Evolutionary conservation across 2,329 filamentous ascomycete species (phyloP).

Genomic region (Talaromyces sp.): DNA sequence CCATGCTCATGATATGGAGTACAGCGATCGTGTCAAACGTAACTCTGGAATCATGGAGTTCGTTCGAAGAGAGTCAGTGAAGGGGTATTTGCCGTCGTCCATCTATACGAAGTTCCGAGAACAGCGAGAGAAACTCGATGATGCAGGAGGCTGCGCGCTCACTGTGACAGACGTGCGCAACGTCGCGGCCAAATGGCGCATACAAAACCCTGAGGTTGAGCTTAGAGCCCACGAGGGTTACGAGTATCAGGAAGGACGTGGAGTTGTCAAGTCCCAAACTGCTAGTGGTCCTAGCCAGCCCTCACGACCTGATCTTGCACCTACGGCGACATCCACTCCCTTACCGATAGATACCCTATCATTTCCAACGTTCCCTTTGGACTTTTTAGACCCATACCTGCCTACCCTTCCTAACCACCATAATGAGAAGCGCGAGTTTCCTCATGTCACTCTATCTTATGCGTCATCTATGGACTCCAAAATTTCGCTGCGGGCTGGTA

Average conservation of each 20-base stretch:
- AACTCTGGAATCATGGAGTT: conserved; percentile 53
- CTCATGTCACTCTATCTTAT: conserved; percentile 79
- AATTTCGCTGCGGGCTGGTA: conserved; percentile 73
- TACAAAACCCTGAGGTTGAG: conserved; percentile 47
- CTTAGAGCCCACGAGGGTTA: conserved; percentile 51
- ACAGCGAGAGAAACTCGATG: conserved; percentile 47
- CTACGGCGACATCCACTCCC: conserved; percentile 18
- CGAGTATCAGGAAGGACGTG: conserved; percentile 47
- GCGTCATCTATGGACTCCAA: conserved; percentile 86
- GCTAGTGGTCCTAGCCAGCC: conserved; percentile 17
- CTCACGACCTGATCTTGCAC: conserved; percentile 10
- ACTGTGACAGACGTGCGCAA: conserved; percentile 53
- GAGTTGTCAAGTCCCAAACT: conserved; percentile 40
- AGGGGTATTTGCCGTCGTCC: conserved; percentile 52
- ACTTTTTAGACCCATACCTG: conserved; percentile 57
- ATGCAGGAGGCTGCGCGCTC: conserved; percentile 50
- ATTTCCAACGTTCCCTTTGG: conserved; percentile 49
- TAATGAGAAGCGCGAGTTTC: conserved; percentile 40
- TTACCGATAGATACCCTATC: conserved; percentile 44
- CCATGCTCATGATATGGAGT: conserved; percentile 52
- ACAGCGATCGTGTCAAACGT: conserved; percentile 52
- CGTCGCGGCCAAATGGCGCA: conserved; percentile 52
- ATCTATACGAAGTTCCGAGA: conserved; percentile 53
- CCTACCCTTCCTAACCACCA: conserved; percentile 31
- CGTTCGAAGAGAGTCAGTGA: conserved; percentile 47